phyloP scores from a whole-genome alignment of 2,329 filamentous ascomycete species.

The Colletotrichum lindemuthianum region DNA sequence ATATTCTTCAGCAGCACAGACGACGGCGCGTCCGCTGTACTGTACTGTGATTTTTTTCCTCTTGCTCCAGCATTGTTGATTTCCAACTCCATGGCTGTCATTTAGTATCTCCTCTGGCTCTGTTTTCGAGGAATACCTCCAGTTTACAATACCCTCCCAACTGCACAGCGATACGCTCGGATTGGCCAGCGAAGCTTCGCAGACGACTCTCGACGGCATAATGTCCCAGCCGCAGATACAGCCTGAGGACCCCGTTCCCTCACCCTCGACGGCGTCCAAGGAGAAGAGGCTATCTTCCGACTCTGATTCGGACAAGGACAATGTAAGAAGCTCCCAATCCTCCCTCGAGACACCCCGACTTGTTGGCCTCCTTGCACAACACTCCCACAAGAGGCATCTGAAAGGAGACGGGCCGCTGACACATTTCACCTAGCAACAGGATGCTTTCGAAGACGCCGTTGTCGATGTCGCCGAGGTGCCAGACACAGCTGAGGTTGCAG shows the following conservation, averaged over 20 bases:
- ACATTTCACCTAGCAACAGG: conserved; percentile 54
- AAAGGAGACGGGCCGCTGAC: conserved; percentile 14
- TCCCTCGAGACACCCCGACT: conserved; percentile 23
- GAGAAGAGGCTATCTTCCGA: conserved; percentile 34
- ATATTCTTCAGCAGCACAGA: conserved; percentile 33
- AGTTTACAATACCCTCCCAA: conserved; percentile 10
- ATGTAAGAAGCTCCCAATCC: conserved; percentile 32
- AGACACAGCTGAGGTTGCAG: conserved; percentile 57
- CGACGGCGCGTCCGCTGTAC: conserved; percentile 3
- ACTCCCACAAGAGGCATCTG: not conserved
- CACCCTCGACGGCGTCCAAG: conserved; percentile 36
- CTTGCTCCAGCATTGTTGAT: conserved; percentile 6
- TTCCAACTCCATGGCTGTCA: conserved; percentile 35
- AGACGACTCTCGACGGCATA: conserved; percentile 34
- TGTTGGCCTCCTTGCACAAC: not conserved
- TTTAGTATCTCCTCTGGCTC: conserved; percentile 23
- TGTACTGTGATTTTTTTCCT: conserved; percentile 20
- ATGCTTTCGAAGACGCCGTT: conserved; percentile 85
- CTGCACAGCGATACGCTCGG: not conserved
- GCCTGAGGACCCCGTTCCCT: conserved; percentile 42
- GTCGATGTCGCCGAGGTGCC: conserved; percentile 55
- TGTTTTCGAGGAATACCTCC: conserved; percentile 7
- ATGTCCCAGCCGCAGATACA: conserved; percentile 44
- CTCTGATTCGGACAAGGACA: conserved; percentile 36
- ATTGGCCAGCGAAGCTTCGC: conserved; percentile 24